Evolutionary conservation across 2,329 filamentous ascomycete species (phyloP).

Genomic region (Pseudogymnoascus sp.): DNA sequence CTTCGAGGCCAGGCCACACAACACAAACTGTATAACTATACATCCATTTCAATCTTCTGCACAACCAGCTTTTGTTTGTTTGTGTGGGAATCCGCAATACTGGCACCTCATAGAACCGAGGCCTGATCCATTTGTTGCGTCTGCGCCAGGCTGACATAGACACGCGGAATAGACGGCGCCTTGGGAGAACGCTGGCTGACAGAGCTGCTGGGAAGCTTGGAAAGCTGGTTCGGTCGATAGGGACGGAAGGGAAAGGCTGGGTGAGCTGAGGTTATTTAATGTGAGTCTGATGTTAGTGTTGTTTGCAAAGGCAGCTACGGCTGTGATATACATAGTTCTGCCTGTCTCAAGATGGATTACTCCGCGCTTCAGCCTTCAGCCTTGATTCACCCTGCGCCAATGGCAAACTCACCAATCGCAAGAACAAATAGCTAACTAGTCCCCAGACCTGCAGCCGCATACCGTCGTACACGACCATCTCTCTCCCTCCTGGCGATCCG

Average conservation of each 20-base stretch:
- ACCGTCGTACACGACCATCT: not conserved
- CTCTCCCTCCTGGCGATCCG: not conserved
- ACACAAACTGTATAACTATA: not conserved
- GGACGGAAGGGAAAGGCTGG: not conserved
- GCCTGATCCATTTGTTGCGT: not conserved
- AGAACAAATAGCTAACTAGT: not conserved
- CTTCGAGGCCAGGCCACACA: conserved; percentile 3
- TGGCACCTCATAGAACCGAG: not conserved
- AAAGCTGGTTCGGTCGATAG: not conserved
- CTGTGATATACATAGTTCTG: not conserved
- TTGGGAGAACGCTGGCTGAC: not conserved
- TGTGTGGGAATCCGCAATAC: not conserved
- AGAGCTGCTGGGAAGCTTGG: conserved; percentile 4
- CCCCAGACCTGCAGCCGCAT: not conserved
- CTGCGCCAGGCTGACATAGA: not conserved
- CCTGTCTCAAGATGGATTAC: not conserved
- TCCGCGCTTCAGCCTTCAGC: not conserved
- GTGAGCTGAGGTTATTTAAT: conserved; percentile 1
- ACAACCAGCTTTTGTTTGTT: not conserved
- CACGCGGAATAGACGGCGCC: not conserved
- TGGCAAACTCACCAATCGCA: not conserved
- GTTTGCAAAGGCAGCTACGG: not conserved
- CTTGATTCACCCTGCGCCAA: not conserved
- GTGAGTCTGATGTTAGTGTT: not conserved
- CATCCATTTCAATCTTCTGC: not conserved